Base-by-base conservation (phyloP, 129 eudicot species). In the Glebionis coronaria region DNA sequence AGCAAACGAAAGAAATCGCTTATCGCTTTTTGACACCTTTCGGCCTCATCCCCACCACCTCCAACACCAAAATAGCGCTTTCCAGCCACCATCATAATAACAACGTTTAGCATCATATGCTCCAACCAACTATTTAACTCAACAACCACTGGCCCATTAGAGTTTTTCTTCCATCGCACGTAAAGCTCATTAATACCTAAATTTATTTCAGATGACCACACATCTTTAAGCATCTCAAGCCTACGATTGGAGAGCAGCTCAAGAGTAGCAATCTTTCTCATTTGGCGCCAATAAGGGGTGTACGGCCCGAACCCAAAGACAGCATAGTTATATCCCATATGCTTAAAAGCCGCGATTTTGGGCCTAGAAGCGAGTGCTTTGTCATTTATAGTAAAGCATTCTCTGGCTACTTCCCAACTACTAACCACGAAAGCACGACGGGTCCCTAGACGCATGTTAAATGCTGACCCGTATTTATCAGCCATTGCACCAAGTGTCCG, bases 261-360 rank as follows among this genome's bases (percentile, higher is more conserved):
- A 28, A 73, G 76, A 1, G 63, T 55, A 5, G 67, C 67, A 11
- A 79, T 63, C 76, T 79, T 79, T 47, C 83, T 52, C 63, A 79
- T 54, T 9, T 69, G 71, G 9, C 79, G 79, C 83, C 83, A 79
- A 46, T 44, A 79, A 6, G 79, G 76, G 0, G 71, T 69, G 31
- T 68, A 79, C 4, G 83, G 79, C 6, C 62, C 67, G 44, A 73
- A 68, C 16, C 79, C 83, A 19, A 79, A 73, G 15, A 68, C 68
- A 1, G 79, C 79, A 21, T 67, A 79, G 50, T 79, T 73, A 52
- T 67, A 79, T 9, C 76, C 71, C 75, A 79, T 44, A 42, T 65
- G 75, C 16, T 79, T 62, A 9, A 56, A 71, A 12, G 72, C 83
- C 0, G 61, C 55, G 9, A 67, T 27, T 35, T 63, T 79, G 11